Evolutionary conservation across 2,329 filamentous ascomycete species (phyloP).

Genomic region (Hypoxylon sp.): DNA sequence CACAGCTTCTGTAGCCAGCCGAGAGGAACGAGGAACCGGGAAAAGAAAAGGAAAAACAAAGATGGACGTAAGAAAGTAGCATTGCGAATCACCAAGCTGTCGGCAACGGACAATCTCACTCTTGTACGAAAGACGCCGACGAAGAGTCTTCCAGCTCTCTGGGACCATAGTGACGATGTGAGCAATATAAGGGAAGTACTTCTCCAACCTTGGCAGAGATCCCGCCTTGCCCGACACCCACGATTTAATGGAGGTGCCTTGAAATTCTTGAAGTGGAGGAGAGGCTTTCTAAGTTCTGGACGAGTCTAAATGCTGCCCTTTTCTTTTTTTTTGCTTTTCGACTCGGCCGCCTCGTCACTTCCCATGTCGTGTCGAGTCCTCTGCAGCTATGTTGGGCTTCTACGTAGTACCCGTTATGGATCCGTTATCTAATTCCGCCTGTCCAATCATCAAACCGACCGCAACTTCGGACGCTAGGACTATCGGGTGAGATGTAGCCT

Average conservation of each 20-base stretch:
- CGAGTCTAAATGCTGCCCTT: constrained; percentile 9
- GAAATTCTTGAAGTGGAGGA: constrained; percentile 12
- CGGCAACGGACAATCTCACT: not conserved
- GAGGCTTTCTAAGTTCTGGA: constrained; percentile 12
- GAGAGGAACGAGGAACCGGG: not conserved
- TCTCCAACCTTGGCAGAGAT: constrained; percentile 35
- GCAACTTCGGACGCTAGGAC: constrained; percentile 4
- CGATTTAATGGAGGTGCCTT: not conserved
- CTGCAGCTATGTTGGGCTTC: not conserved
- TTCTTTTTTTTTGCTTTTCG: constrained; percentile 13
- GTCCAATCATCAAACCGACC: constrained; percentile 22
- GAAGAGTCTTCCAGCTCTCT: constrained; percentile 12
- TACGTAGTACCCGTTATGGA: constrained; percentile 16
- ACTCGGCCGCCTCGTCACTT: not conserved
- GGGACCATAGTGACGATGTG: constrained; percentile 13
- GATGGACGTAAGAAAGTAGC: not conserved
- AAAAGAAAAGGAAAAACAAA: not conserved
- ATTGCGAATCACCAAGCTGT: constrained; percentile 1
- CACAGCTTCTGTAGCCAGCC: constrained; percentile 10
- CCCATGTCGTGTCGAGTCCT: not conserved
- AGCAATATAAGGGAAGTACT: constrained; percentile 18
- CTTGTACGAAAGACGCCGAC: not conserved
- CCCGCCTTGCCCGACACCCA: constrained; percentile 5
- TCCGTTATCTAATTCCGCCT: constrained; percentile 23
- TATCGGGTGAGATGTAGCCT: constrained; percentile 9